phyloP scores from a whole-genome alignment of 2,329 filamentous ascomycete genomes.

The Penicillium sp. region DNA sequence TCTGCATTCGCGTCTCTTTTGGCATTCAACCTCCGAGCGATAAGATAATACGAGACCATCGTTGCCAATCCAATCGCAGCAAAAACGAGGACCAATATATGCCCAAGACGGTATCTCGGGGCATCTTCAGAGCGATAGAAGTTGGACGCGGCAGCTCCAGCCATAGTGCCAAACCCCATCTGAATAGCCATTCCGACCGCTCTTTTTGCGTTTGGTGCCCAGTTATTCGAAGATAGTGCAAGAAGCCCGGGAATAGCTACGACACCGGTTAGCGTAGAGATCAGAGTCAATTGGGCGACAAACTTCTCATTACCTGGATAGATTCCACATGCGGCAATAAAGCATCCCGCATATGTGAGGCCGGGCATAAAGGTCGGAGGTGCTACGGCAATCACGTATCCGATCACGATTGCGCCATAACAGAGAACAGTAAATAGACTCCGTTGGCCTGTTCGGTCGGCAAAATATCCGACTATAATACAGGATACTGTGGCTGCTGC shows the following conservation, averaged over 20 bases:
- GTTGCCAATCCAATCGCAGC: constrained; percentile 10
- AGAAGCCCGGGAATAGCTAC: constrained; percentile 11
- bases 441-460: constrained; percentile 6
- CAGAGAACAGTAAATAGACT: constrained; percentile 8
- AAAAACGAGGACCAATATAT: constrained; percentile 15
- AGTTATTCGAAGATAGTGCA: constrained; percentile 10
- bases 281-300: not conserved
- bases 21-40: constrained; percentile 12
- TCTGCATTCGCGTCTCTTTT: constrained; percentile 3
- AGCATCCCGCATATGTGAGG: constrained; percentile 12
- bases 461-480: constrained; percentile 7
- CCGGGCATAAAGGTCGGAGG: constrained; percentile 10
- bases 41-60: constrained; percentile 10
- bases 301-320: constrained; percentile 4
- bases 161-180: constrained; percentile 13
- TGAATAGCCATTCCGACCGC: constrained; percentile 13
- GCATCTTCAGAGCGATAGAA: constrained; percentile 17
- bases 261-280: not conserved
- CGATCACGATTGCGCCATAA: constrained; percentile 5
- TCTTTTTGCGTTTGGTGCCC: constrained; percentile 9
- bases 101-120: constrained; percentile 16
- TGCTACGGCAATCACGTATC: constrained; percentile 11
- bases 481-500: constrained; percentile 23
- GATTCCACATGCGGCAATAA: constrained; percentile 12
- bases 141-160: constrained; percentile 17